Evolutionary conservation across 768 basidiomycete genomes (phyloP).

Genomic region (Boletellus emodensis): DNA sequence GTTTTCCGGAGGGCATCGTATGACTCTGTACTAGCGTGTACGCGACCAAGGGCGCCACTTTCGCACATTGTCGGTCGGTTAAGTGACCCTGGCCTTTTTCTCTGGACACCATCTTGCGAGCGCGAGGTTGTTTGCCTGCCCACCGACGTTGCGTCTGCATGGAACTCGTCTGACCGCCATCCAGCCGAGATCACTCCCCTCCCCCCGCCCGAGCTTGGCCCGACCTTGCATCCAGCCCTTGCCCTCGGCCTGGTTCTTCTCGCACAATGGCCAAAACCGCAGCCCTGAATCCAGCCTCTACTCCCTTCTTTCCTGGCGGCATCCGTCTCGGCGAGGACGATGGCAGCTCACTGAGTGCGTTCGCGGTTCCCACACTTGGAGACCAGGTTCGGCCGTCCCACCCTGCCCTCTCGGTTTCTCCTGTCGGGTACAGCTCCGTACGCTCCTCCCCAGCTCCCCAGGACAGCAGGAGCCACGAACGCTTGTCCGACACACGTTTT

Average conservation of each 20-base stretch:
- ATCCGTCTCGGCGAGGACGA: slow-evolving; percentile 58
- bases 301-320: slow-evolving; percentile 76
- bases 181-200: slow-evolving; percentile 21
- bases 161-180: slow-evolving; percentile 25
- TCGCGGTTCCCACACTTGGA: slow-evolving; percentile 44
- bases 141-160: slow-evolving; percentile 20
- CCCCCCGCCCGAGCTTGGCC: background rate
- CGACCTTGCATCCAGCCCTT: slow-evolving; percentile 12
- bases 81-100: background rate
- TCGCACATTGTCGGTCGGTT: slow-evolving; percentile 6
- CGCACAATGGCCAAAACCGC: slow-evolving; percentile 68
- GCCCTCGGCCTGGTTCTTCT: slow-evolving; percentile 22
- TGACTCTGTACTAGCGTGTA: background rate
- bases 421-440: slow-evolving; percentile 62
- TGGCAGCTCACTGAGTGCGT: slow-evolving; percentile 31
- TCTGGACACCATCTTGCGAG: slow-evolving; percentile 13
- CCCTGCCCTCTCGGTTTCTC: slow-evolving; percentile 56
- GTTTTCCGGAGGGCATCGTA: slow-evolving; percentile 19
- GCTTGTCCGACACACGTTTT: slow-evolving; percentile 19
- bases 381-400: slow-evolving; percentile 44
- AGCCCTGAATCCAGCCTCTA: slow-evolving; percentile 75
- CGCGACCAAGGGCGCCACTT: background rate
- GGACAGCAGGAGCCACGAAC: slow-evolving; percentile 26
- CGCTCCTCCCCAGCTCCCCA: slow-evolving; percentile 58
- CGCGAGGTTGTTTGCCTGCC: slow-evolving; percentile 4